A percentile compares a stretch with the other conserved stretches of the same genome.
Conservation (phyloP, 163 green algal genomes). For the Prototheca cutis region DNA sequence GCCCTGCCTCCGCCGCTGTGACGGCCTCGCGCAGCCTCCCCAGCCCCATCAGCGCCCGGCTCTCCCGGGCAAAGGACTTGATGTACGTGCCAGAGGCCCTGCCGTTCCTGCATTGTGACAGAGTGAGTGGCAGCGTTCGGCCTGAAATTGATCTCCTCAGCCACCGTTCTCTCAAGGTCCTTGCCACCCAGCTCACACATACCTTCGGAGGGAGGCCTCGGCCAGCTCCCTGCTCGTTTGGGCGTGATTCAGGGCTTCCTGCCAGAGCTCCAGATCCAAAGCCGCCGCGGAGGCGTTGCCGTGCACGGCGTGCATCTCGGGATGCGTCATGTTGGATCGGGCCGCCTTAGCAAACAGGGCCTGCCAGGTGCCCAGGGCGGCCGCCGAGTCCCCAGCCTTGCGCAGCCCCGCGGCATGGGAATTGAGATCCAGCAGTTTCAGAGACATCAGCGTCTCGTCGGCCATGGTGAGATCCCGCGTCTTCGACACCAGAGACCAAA, state of each 20-base stretch:
- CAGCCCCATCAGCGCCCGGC: conserved; percentile 42
- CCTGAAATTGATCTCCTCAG: no score
- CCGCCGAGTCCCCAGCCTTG: conserved; percentile 30
- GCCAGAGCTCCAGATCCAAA: conserved; percentile 33
- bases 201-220: conserved; percentile 15
- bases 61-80: conserved; percentile 38
- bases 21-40: conserved; percentile 34
- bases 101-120: conserved; percentile 17
- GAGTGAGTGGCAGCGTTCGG: no score
- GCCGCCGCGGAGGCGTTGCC: conserved; percentile 38
- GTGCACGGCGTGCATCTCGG: conserved; percentile 52
- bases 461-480: no score
- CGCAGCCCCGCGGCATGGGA: conserved; percentile 26
- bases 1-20: conserved; percentile 32
- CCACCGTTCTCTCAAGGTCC: neutral
- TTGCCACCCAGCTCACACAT: neutral
- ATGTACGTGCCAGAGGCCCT: conserved; percentile 25
- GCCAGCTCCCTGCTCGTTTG: conserved; percentile 25
- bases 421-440: conserved; percentile 28
- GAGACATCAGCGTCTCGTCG: neutral
- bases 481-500: no score
- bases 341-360: conserved; percentile 44
- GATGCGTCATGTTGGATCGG: conserved; percentile 31
- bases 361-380: conserved; percentile 33
- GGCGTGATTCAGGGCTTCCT: conserved; percentile 36